A percentile compares a stretch with the other conserved stretches of the same genome.
These are phyloP conservation scores for Pterocarpus macrocarpus DNA, from an alignment of 306 rosid species.

Conservation along the genomic window DNA sequence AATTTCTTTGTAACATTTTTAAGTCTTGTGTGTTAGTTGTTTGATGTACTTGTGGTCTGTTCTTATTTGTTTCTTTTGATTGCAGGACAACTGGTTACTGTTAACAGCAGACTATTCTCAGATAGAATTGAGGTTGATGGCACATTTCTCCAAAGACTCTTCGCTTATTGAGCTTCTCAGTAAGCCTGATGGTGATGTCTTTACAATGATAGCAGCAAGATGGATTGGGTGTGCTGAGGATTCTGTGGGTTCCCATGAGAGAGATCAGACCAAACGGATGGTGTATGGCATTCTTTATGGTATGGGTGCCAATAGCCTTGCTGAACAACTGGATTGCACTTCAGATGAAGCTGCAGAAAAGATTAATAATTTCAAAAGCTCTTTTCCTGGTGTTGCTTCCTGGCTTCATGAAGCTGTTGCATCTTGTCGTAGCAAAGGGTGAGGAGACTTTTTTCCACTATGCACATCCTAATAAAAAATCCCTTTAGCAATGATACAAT, in stretches of 20 bases:
- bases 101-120: constrained; percentile 97
- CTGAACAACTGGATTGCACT: constrained; percentile 84
- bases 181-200: constrained; percentile 81
- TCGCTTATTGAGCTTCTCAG: constrained; percentile 78
- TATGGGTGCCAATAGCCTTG: constrained; percentile 92
- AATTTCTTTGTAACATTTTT: not conserved
- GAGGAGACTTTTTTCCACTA: constrained; percentile 50
- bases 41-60: constrained; percentile 34
- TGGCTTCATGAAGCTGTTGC: constrained; percentile 89
- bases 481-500: not conserved
- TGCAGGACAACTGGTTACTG: constrained; percentile 91
- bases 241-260: constrained; percentile 68
- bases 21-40: not conserved
- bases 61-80: constrained; percentile 36
- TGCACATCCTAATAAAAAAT: constrained; percentile 34
- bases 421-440: constrained; percentile 85
- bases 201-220: constrained; percentile 88
- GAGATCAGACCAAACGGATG: constrained; percentile 93
- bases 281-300: constrained; percentile 98
- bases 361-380: constrained; percentile 79
- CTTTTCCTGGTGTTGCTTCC: constrained; percentile 93
- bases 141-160: constrained; percentile 91
- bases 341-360: constrained; percentile 83
- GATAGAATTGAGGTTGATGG: constrained; percentile 96
- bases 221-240: constrained; percentile 84